Conservation (phyloP, 2,329 filamentous ascomycete species). For the Aspergillus versicolor region DNA sequence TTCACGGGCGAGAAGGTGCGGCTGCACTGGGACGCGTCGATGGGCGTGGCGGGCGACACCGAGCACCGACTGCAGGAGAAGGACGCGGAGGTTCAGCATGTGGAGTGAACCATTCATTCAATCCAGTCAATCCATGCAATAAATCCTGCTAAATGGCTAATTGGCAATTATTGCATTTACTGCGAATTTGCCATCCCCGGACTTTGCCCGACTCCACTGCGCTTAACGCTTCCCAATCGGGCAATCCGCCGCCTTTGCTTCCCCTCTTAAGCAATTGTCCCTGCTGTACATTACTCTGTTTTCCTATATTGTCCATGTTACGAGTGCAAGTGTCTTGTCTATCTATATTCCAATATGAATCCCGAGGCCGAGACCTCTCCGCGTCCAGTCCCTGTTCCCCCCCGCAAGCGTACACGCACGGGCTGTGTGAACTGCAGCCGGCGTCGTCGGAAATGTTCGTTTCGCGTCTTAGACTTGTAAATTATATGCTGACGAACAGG, state of each 20-base stretch:
- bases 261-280: conserved; percentile 8
- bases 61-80: conserved; percentile 19
- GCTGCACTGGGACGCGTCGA: conserved; percentile 31
- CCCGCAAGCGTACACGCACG: conserved; percentile 28
- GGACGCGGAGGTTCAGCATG: conserved; percentile 20
- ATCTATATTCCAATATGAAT: not conserved
- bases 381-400: not conserved
- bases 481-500: conserved; percentile 14
- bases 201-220: conserved; percentile 12
- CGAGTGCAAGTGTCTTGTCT: too few relatives aligned
- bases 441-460: conserved; percentile 32
- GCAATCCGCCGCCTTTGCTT: conserved; percentile 12
- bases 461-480: not conserved
- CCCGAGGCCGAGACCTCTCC: conserved; percentile 1
- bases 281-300: not conserved
- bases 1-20: conserved; percentile 34
- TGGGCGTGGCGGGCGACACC: conserved; percentile 25
- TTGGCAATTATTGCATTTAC: not conserved
- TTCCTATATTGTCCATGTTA: too few relatives aligned
- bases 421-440: conserved; percentile 36
- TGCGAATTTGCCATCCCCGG: not conserved
- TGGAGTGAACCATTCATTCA: conserved; percentile 16
- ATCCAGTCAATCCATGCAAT: not conserved
- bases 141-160: not conserved
- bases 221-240: conserved; percentile 20